Percentiles rank a stretch among this genome's conserved stretches.
phyloP scores from a whole-genome alignment of 2,329 filamentous ascomycete species.

The Coniochaeta sp. region DNA sequence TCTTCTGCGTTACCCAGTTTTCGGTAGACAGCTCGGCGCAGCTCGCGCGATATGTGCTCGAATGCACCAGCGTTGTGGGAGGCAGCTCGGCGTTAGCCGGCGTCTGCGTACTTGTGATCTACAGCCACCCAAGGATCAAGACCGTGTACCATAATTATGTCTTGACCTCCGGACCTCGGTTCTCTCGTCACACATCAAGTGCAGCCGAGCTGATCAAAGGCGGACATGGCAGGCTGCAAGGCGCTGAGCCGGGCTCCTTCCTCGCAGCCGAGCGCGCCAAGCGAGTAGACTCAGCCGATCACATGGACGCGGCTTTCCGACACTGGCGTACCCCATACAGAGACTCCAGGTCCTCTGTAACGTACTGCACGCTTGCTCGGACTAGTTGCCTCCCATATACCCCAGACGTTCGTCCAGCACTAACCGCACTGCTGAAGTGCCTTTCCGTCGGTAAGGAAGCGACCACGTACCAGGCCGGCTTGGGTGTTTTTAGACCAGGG shows the following conservation, averaged over 20 bases:
- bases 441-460: neutral
- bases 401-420: neutral
- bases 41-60: neutral
- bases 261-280: neutral
- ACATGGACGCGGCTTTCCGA: neutral
- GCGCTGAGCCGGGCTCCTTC: neutral
- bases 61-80: neutral
- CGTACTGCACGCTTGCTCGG: neutral
- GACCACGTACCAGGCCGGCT: neutral
- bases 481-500: neutral
- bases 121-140: neutral
- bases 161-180: neutral
- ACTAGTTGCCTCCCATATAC: neutral
- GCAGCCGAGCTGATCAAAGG: neutral
- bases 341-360: neutral
- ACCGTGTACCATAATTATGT: neutral
- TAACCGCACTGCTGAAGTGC: neutral
- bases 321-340: neutral
- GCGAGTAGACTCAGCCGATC: neutral
- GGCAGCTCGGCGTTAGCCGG: neutral
- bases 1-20: neutral
- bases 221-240: neutral
- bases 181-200: neutral
- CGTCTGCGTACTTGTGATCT: neutral
- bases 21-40: neutral